phyloP scores from a whole-genome alignment of 768 basidiomycete species.

The Boletus pseudopeckii region DNA sequence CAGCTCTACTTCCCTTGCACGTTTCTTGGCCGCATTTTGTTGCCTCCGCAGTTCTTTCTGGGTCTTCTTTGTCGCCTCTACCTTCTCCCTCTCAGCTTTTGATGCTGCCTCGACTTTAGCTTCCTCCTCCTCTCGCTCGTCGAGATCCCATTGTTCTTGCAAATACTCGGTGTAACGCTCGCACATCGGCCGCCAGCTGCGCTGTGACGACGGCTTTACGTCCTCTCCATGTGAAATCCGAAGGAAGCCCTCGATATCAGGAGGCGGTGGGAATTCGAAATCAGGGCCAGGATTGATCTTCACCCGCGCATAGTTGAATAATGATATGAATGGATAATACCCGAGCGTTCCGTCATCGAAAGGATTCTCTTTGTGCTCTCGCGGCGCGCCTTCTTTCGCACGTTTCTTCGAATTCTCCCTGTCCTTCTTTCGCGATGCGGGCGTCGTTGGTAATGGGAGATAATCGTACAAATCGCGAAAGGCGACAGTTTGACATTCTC shows the following conservation, averaged over 20 bases:
- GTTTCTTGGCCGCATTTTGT: constrained; percentile 52
- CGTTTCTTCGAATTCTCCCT: constrained; percentile 55
- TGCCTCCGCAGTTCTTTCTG: constrained; percentile 48
- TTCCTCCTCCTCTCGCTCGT: constrained; percentile 73
- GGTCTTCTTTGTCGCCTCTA: constrained; percentile 32
- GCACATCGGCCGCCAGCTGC: constrained; percentile 73
- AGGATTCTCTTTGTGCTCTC: constrained; percentile 75
- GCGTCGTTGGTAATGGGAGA: constrained; percentile 69
- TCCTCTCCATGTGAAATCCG: constrained; percentile 32
- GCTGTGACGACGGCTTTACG: constrained; percentile 27
- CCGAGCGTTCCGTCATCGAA: constrained; percentile 95
- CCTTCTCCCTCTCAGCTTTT: constrained; percentile 46
- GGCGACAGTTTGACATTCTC: constrained; percentile 76
- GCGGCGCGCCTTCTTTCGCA: constrained; percentile 57
- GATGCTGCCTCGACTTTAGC: constrained; percentile 44
- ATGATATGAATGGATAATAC: constrained; percentile 92
- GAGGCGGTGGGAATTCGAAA: constrained; percentile 77
- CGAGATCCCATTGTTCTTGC: constrained; percentile 75
- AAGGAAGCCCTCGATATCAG: constrained; percentile 69
- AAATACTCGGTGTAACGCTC: constrained; percentile 87
- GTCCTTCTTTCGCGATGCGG: constrained; percentile 54
- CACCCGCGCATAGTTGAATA: constrained; percentile 88
- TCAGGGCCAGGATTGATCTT: constrained; percentile 85
- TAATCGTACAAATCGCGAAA: constrained; percentile 90
- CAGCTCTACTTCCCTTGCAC: constrained; percentile 38